These are phyloP conservation scores for Onygenales sp. DNA, from an alignment of 2,329 filamentous ascomycete genomes.

Conservation along the genomic window DNA sequence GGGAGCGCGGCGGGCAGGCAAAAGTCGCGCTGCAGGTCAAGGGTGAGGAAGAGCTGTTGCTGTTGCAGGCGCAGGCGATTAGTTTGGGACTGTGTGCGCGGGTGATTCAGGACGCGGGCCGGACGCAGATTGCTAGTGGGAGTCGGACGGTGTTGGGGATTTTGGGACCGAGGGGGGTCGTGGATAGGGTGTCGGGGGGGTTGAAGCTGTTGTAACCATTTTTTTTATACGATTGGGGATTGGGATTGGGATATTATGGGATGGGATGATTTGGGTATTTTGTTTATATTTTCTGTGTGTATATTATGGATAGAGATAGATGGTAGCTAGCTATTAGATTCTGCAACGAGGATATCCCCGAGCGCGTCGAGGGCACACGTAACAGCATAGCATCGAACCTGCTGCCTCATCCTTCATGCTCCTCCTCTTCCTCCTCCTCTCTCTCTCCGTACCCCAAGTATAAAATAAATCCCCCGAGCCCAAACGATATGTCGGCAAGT, in stretches of 20 bases:
- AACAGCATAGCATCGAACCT: no score
- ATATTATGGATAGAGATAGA: no score
- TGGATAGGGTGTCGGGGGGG: slow-evolving; percentile 76
- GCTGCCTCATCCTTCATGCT: no score
- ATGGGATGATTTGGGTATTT: no score
- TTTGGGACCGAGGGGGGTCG: slow-evolving; percentile 64
- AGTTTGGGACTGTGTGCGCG: slow-evolving; percentile 79
- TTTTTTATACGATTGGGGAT: neutral
- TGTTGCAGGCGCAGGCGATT: slow-evolving; percentile 70
- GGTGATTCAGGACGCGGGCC: slow-evolving; percentile 88
- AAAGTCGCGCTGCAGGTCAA: slow-evolving; percentile 91
- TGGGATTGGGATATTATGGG: neutral
- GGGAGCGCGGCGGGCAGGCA: slow-evolving; percentile 79
- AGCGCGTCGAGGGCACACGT: no score
- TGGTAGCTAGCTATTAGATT: no score
- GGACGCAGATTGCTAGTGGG: slow-evolving; percentile 90
- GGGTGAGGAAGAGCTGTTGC: slow-evolving; percentile 66
- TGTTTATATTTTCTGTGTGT: no score
- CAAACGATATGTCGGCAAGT: slow-evolving; percentile 52
- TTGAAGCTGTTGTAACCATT: slow-evolving; percentile 65
- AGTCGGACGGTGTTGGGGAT: slow-evolving; percentile 87
- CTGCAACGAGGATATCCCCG: no score
- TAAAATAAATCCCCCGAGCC: neutral
- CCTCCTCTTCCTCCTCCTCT: no score
- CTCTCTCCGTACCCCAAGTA: no score